Percentiles rank a stretch among this genome's conserved stretches.
phyloP scores from a whole-genome alignment of 2,329 filamentous ascomycete genomes.

The Lachnellula willkommii region DNA sequence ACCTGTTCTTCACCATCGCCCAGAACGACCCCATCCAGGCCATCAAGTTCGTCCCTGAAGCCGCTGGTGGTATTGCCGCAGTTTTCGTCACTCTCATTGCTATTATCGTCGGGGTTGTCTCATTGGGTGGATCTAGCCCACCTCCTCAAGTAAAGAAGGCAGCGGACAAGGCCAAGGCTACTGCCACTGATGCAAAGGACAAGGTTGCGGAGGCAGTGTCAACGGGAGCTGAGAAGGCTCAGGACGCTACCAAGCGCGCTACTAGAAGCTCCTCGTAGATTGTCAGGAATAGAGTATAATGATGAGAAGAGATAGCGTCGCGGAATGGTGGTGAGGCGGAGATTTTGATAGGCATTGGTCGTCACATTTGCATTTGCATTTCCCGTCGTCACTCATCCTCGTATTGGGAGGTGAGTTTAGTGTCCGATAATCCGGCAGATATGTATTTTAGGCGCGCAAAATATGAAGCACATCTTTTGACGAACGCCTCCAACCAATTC shows the following conservation, averaged over 20 bases:
- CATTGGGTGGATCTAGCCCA: constrained; percentile 57
- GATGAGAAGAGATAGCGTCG: background rate
- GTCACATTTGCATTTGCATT: constrained; percentile 14
- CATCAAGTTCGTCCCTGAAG: constrained; percentile 84
- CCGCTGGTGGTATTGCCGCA: constrained; percentile 73
- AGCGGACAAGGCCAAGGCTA: constrained; percentile 58
- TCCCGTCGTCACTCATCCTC: constrained; percentile 6
- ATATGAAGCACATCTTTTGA: constrained; percentile 7
- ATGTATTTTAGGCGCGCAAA: constrained; percentile 28
- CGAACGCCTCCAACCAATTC: too few relatives aligned
- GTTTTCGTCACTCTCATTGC: constrained; percentile 65
- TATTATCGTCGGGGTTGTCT: constrained; percentile 62
- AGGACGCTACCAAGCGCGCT: constrained; percentile 27
- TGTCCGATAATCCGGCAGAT: constrained; percentile 10
- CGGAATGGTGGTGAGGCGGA: constrained; percentile 1
- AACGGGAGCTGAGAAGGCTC: constrained; percentile 64
- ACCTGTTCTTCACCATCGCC: constrained; percentile 82
- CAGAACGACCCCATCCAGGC: constrained; percentile 75
- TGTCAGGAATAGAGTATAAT: background rate
- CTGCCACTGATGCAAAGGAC: constrained; percentile 70
- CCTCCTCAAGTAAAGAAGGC: constrained; percentile 70
- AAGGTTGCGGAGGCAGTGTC: constrained; percentile 59
- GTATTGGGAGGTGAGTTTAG: constrained; percentile 7
- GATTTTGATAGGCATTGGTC: constrained; percentile 13
- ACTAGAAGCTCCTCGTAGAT: constrained; percentile 29